These are phyloP conservation scores for Globisporangium rhizosaccharum DNA, from an alignment of 352 stramenopile species.

Conservation along the genomic window DNA sequence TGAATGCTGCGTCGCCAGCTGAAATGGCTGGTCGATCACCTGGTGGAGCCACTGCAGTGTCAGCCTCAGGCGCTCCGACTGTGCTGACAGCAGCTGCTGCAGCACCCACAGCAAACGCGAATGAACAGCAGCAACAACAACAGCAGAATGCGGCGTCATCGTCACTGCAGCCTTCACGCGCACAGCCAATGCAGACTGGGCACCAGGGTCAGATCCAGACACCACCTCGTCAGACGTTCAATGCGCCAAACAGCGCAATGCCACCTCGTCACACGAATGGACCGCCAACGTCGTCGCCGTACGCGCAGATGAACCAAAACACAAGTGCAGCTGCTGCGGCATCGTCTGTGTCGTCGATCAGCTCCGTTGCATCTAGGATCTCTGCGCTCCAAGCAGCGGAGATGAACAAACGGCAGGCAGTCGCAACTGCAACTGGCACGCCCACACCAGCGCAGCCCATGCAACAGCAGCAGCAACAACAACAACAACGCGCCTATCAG, in stretches of 20 bases:
- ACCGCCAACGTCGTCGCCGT: constrained; percentile 6
- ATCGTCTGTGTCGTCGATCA: constrained; percentile 16
- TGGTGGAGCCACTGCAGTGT: constrained; percentile 17
- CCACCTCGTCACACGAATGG: constrained; percentile 3
- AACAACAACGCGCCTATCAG: background rate
- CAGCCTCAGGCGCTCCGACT: constrained; percentile 7
- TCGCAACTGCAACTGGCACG: constrained; percentile 4
- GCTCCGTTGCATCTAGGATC: constrained; percentile 18
- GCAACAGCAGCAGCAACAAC: constrained; percentile 11
- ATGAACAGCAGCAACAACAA: background rate
- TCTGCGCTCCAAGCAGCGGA: constrained; percentile 28
- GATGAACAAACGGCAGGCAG: constrained; percentile 19
- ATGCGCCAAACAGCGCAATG: background rate
- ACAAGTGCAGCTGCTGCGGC: constrained; percentile 3
- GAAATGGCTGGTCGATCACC: constrained; percentile 10
- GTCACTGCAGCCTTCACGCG: background rate
- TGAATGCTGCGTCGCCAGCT: constrained; percentile 10
- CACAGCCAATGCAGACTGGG: background rate
- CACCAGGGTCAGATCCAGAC: constrained; percentile 4
- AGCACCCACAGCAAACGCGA: background rate
- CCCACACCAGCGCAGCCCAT: constrained; percentile 3
- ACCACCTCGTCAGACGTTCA: constrained; percentile 2
- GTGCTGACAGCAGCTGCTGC: constrained; percentile 5
- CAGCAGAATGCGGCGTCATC: background rate
- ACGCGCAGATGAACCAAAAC: background rate